Percentiles rank a stretch among this genome's conserved stretches.
phyloP scores from a whole-genome alignment of 176 grass and related monocot genomes.

The Coix lacrymajobi region DNA sequence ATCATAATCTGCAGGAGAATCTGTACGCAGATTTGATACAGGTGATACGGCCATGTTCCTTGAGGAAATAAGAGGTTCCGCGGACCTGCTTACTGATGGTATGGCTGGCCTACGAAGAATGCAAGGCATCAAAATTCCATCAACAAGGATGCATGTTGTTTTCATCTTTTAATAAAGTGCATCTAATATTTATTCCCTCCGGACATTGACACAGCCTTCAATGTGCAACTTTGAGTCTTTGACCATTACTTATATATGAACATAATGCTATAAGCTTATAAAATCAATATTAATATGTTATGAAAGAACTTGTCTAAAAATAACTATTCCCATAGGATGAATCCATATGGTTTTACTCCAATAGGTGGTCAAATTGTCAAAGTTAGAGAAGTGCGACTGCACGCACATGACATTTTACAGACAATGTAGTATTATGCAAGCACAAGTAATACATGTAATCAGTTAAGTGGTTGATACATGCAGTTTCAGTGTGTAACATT shows the following conservation, averaged over 20 bases:
- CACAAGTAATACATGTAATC: neutral
- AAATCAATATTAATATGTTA: neutral
- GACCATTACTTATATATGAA: neutral
- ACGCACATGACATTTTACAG: neutral
- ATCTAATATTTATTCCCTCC: neutral
- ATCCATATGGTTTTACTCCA: neutral
- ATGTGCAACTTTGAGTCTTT: neutral
- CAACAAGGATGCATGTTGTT: neutral
- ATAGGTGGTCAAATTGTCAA: neutral
- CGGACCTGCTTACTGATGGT: constrained; percentile 5
- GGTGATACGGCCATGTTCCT: constrained; percentile 28
- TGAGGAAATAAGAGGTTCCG: constrained; percentile 24
- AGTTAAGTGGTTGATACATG: constrained; percentile 3
- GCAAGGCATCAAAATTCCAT: constrained; percentile 1
- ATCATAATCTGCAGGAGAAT: constrained; percentile 27
- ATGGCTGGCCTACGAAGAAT: constrained; percentile 24
- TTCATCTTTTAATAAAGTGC: constrained; percentile 1
- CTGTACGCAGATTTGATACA: constrained; percentile 17
- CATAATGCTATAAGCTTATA: neutral
- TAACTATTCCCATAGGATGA: neutral
- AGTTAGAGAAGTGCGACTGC: neutral
- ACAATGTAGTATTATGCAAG: neutral
- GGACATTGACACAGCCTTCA: neutral
- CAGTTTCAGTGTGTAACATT: neutral
- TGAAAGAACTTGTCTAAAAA: neutral